Evolutionary conservation across 345 rosid species (phyloP).

Genomic region (Raphanus raphanistrum): DNA sequence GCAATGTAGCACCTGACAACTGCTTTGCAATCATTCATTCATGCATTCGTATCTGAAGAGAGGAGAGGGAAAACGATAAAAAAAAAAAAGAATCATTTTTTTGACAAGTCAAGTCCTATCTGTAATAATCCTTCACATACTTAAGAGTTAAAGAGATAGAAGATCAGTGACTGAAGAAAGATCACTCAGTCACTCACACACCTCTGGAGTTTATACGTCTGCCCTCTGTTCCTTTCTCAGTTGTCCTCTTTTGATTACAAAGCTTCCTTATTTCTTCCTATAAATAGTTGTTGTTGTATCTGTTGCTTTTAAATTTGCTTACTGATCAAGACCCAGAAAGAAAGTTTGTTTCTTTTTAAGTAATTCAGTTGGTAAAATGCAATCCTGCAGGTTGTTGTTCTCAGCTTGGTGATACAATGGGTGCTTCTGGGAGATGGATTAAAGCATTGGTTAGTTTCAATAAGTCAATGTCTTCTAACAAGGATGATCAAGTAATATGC

Average conservation of each 20-base stretch:
- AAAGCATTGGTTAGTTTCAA: slow-evolving; percentile 83
- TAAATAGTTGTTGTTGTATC: neutral
- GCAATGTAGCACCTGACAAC: slow-evolving; percentile 21
- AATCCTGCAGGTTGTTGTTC: slow-evolving; percentile 28
- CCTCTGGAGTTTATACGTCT: neutral
- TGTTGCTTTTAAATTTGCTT: neutral
- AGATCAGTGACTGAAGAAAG: neutral
- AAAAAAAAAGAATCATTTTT: neutral
- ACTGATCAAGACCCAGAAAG: neutral
- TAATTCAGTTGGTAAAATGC: slow-evolving; percentile 5
- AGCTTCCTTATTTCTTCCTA: neutral
- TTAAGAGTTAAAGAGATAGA: neutral
- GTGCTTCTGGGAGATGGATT: slow-evolving; percentile 93
- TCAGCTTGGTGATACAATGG: slow-evolving; percentile 51
- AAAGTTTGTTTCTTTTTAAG: neutral
- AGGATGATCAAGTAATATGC: slow-evolving; percentile 57
- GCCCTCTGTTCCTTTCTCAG: neutral
- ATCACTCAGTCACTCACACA: neutral
- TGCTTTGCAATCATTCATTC: slow-evolving; percentile 22
- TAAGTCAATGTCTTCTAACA: slow-evolving; percentile 65
- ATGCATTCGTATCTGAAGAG: slow-evolving; percentile 33
- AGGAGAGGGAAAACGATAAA: slow-evolving; percentile 33
- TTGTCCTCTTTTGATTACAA: neutral
- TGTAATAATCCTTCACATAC: neutral
- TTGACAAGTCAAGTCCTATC: neutral